A percentile compares a stretch with the other conserved stretches of the same genome.
phyloP scores from a whole-genome alignment of 768 basidiomycete species.

The Trametes villosa region DNA sequence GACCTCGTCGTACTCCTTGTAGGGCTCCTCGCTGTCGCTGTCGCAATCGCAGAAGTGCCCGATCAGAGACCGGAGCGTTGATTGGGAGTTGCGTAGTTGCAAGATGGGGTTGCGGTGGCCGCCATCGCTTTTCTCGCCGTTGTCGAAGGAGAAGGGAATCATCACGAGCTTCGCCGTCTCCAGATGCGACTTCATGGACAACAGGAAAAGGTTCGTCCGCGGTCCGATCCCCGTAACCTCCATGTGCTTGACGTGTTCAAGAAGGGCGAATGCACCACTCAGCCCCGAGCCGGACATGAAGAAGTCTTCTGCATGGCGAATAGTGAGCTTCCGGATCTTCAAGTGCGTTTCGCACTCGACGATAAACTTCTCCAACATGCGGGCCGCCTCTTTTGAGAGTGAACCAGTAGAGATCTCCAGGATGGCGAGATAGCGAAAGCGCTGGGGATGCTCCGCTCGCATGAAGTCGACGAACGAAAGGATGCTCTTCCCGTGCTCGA shows the following conservation, averaged over 20 bases:
- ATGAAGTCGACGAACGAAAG: not conserved
- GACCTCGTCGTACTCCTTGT: not conserved
- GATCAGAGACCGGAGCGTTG: not conserved
- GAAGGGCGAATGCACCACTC: not conserved
- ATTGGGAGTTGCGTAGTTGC: slow-evolving; percentile 2
- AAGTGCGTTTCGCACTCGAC: not conserved
- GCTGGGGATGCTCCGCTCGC: not conserved
- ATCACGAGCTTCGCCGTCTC: not conserved
- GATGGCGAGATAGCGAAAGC: not conserved
- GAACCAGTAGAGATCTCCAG: not conserved
- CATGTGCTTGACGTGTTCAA: not conserved
- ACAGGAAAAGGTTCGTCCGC: not conserved
- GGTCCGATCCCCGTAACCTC: not conserved
- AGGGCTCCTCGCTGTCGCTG: not conserved
- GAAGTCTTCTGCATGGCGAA: slow-evolving; percentile 4
- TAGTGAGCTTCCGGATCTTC: not conserved
- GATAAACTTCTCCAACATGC: not conserved
- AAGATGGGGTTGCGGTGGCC: slow-evolving; percentile 3
- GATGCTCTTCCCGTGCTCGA: not conserved
- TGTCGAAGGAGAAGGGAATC: not conserved
- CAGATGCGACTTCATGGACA: not conserved
- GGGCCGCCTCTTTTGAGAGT: not conserved
- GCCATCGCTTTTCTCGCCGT: not conserved
- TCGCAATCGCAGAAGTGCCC: not conserved
- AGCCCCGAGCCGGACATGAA: not conserved